Percentiles rank a stretch among this genome's conserved stretches.
These are phyloP conservation scores for Fusarium mangiferae DNA, from an alignment of 2,329 filamentous ascomycete genomes.

Conservation along the genomic window DNA sequence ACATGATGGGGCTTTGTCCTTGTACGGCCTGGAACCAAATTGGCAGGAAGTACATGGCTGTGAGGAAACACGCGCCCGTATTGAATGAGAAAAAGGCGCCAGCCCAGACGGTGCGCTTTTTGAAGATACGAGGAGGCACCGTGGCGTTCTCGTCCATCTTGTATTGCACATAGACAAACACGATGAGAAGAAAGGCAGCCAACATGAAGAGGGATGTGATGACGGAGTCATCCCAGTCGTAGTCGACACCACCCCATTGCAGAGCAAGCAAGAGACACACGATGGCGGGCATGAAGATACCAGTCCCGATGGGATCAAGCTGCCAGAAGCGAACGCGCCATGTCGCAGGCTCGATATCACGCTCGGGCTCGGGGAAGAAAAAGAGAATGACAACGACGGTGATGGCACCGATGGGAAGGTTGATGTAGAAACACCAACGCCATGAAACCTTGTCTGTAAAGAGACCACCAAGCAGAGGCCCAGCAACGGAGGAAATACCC, in stretches of 20 bases:
- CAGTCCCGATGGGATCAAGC: slow-evolving; percentile 47
- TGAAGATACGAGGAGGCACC: slow-evolving; percentile 55
- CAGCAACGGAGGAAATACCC: slow-evolving; percentile 55
- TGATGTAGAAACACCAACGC: slow-evolving; percentile 57
- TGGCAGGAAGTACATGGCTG: slow-evolving; percentile 53
- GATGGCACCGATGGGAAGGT: slow-evolving; percentile 51
- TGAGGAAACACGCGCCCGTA: slow-evolving; percentile 49
- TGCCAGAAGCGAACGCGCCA: slow-evolving; percentile 42
- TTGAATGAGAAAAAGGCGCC: slow-evolving; percentile 51
- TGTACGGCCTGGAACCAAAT: slow-evolving; percentile 60
- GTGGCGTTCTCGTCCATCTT: slow-evolving; percentile 55
- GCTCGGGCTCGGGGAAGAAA: slow-evolving; percentile 42
- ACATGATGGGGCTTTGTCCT: slow-evolving; percentile 51
- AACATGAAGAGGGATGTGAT: slow-evolving; percentile 47
- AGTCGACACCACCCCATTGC: slow-evolving; percentile 58
- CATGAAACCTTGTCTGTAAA: slow-evolving; percentile 51
- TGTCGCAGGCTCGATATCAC: slow-evolving; percentile 38
- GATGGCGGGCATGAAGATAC: slow-evolving; percentile 50
- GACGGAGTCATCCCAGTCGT: slow-evolving; percentile 42
- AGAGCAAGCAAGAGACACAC: slow-evolving; percentile 61
- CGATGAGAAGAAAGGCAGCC: slow-evolving; percentile 46
- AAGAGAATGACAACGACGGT: slow-evolving; percentile 47
- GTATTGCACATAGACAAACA: slow-evolving; percentile 53
- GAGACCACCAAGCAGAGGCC: slow-evolving; percentile 49
- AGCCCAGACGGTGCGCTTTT: slow-evolving; percentile 53